Base-by-base conservation (phyloP, 495 filamentous ascomycete species). In the Aspergillus bridgeri region DNA sequence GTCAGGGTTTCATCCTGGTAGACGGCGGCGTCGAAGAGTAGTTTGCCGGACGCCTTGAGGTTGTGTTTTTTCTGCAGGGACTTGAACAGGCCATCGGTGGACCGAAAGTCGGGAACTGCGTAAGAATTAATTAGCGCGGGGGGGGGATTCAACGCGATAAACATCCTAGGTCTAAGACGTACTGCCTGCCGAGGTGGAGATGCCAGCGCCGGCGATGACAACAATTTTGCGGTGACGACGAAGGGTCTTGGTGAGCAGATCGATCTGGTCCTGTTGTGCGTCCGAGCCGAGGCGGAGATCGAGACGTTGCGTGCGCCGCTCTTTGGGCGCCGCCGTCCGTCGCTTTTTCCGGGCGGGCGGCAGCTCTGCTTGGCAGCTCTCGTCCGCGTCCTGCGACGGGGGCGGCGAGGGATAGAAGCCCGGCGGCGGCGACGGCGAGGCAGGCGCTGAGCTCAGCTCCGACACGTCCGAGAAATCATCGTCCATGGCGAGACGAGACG, bases 161-260 rank as follows among this genome's bases (percentile, higher is more conserved):
- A 19, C 81, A 27, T 27, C 25, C 25, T 7, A 27, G 27, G 27
- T 6, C 6, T 9, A 7, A 29, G 58, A 65, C 54, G 86, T 86
- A 96, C 92, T 94, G 54, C 94, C 94, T 60, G 94, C 95, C 47
- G 92, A 90, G 15, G 95, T 93, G 38, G 94, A 98, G 59, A 98
- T 98, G 51, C 94, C 94, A 29, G 94, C 94, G 50, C 94, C 94
- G 27, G 93, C 93, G 71, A 98, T 90, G 44, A 96, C 91, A 19
- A 98, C 90, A 63, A 98, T 96, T 75, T 96, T 97, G 71, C 88
- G 87, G 74, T 91, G 94, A 67, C 89, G 89, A 55, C 88, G 86
- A 59, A 98, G 72, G n/a, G 83, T 86, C 51, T 88, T 83, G 42
- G 90, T 71, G 15, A 98, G 77, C 51, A 84, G 79, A 51, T 87